Percentiles rank a stretch among this genome's conserved stretches.
These are phyloP conservation scores for Moniliella sp. DNA, from an alignment of 1,284 basidiomycete genomes.

Conservation along the genomic window DNA sequence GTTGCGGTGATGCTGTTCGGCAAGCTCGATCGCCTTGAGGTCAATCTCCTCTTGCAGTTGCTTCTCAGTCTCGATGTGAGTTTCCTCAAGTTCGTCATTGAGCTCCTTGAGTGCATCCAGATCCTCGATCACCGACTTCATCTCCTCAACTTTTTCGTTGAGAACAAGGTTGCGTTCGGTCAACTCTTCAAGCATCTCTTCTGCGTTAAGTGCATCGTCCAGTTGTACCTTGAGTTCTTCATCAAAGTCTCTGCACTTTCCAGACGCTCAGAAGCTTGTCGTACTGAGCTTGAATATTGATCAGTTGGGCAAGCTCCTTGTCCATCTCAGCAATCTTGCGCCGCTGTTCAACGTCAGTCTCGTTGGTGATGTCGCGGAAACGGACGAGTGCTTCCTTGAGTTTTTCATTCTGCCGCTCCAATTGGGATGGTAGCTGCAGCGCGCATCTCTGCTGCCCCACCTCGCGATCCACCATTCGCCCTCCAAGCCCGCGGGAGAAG, in stretches of 20 bases:
- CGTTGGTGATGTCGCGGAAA: constrained; percentile 63
- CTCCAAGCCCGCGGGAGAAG: too few relatives aligned
- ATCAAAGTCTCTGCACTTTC: constrained; percentile 52
- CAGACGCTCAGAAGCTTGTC: constrained; percentile 9
- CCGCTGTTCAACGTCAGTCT: constrained; percentile 66
- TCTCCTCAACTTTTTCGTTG: constrained; percentile 73
- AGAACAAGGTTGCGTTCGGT: constrained; percentile 67
- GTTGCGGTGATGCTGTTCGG: constrained; percentile 8
- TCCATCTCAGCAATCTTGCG: constrained; percentile 69
- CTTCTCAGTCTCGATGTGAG: constrained; percentile 80
- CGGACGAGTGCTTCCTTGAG: constrained; percentile 76
- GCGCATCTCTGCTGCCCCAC: too few relatives aligned
- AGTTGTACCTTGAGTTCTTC: constrained; percentile 83
- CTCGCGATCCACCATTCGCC: too few relatives aligned
- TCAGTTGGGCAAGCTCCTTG: constrained; percentile 45
- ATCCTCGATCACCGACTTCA: constrained; percentile 81
- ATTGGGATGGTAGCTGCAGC: constrained; percentile 40
- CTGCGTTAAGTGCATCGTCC: constrained; percentile 79
- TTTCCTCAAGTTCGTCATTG: constrained; percentile 89
- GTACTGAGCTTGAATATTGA: constrained; percentile 11
- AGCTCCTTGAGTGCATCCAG: constrained; percentile 85
- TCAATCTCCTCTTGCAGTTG: constrained; percentile 67
- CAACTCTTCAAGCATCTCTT: constrained; percentile 83
- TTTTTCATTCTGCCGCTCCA: constrained; percentile 86
- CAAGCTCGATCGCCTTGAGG: constrained; percentile 9